Conservation (phyloP, 495 filamentous ascomycete genomes). For the Cercophora newfieldiana region DNA sequence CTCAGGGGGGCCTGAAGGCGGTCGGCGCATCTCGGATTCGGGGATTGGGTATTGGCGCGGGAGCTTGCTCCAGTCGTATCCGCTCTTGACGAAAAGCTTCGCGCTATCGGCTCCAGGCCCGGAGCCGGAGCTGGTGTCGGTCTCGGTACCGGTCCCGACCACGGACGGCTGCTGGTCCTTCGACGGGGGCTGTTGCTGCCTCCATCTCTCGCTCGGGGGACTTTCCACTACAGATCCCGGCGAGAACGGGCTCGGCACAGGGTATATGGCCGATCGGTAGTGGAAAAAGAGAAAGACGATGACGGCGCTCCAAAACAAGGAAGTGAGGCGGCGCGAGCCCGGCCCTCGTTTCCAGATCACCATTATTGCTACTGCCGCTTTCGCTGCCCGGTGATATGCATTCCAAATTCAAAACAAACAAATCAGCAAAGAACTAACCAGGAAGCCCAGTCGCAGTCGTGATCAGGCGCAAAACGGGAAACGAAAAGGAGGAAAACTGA, state of each 20-base stretch:
- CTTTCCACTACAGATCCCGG: neutral
- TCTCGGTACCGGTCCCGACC: neutral
- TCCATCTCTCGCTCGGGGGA: neutral
- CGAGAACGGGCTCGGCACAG: neutral
- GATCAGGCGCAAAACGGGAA: neutral
- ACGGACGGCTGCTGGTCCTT: neutral
- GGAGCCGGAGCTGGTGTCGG: neutral
- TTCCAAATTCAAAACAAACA: neutral
- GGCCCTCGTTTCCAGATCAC: constrained; percentile 9
- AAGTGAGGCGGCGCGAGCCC: constrained; percentile 1
- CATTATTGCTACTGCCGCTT: constrained; percentile 1
- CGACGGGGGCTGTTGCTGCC: neutral
- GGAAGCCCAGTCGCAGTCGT: too few species aligned
- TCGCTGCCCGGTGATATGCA: neutral
- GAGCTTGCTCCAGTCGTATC: constrained; percentile 15
- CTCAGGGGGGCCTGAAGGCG: constrained; percentile 9
- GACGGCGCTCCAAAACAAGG: constrained; percentile 2
- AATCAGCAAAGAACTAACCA: neutral
- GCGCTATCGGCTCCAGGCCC: neutral
- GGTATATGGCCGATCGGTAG: neutral
- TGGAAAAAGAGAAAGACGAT: constrained; percentile 1
- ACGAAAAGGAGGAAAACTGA: neutral
- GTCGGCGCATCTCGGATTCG: constrained; percentile 11
- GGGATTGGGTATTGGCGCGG: constrained; percentile 5
- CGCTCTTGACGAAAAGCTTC: constrained; percentile 13